Conservation (phyloP, 1,284 basidiomycete species). For the Ceratobasidium sp. region DNA sequence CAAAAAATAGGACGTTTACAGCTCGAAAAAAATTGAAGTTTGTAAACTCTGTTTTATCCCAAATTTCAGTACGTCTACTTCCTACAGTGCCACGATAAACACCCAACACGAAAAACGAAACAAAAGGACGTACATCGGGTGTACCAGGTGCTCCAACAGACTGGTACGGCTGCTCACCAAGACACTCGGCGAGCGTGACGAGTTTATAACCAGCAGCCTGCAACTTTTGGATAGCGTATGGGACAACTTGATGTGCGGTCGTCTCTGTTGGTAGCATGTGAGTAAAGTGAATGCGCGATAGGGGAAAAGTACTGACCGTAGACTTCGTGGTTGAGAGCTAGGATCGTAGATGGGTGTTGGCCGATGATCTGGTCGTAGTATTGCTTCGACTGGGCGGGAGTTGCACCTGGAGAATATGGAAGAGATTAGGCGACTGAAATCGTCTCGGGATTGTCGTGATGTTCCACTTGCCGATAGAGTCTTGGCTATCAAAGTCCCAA, state of each 20-base stretch:
- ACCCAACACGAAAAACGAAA: no score
- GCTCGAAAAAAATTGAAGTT: no score
- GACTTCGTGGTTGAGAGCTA: conserved; percentile 48
- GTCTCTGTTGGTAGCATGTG: not conserved
- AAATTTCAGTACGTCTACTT: no score
- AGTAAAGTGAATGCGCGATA: not conserved
- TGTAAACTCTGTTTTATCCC: no score
- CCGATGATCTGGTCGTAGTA: not conserved
- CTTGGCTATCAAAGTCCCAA: conserved; percentile 48
- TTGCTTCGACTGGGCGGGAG: conserved; percentile 9
- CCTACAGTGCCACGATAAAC: no score
- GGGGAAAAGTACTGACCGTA: conserved; percentile 6
- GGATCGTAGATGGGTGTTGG: no score
- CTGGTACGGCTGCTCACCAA: conserved; percentile 37
- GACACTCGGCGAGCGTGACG: conserved; percentile 43
- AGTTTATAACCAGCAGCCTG: conserved; percentile 36
- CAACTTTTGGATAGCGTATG: conserved; percentile 34
- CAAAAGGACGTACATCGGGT: no score
- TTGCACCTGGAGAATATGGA: conserved; percentile 1
- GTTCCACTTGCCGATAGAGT: conserved; percentile 34
- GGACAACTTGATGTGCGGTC: conserved; percentile 20
- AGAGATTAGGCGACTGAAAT: not conserved
- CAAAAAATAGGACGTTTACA: not conserved
- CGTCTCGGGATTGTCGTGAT: not conserved
- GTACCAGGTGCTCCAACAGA: no score